Percentiles rank a stretch among this genome's conserved stretches.
Conservation (phyloP, 331 rosid species). For the Pyracantha coccinea region DNA sequence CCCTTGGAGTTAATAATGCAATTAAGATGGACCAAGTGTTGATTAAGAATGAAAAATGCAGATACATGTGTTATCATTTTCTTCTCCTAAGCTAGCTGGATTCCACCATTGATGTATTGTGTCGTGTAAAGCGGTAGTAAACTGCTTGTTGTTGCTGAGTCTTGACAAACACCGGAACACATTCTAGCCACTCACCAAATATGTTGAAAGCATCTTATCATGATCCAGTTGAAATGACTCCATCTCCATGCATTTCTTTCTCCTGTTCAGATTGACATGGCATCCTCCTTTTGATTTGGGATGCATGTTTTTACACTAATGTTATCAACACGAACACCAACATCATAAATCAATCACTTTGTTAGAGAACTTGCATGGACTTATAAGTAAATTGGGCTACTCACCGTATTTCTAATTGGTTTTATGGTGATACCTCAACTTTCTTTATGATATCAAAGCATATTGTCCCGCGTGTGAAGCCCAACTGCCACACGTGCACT, state of each 20-base stretch:
- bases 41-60: not conserved
- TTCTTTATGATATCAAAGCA: no score
- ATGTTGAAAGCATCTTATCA: not conserved
- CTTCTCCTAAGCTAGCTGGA: not conserved
- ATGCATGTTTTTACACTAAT: not conserved
- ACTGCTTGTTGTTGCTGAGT: not conserved
- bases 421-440: no score
- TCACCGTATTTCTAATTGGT: no score
- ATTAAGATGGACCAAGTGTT: not conserved
- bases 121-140: not conserved
- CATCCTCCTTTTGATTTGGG: not conserved
- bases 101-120: not conserved
- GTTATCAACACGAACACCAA: not conserved
- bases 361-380: rapidly evolving
- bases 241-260: not conserved
- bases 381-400: no score
- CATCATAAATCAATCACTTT: no score
- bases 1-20: not conserved
- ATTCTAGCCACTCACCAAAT: not conserved
- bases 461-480: no score
- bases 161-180: not conserved
- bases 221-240: not conserved
- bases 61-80: not conserved
- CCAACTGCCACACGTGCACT: no score
- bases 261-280: not conserved